These are phyloP conservation scores for Porosira glacialis DNA, from an alignment of 352 stramenopile species.

Conservation along the genomic window DNA sequence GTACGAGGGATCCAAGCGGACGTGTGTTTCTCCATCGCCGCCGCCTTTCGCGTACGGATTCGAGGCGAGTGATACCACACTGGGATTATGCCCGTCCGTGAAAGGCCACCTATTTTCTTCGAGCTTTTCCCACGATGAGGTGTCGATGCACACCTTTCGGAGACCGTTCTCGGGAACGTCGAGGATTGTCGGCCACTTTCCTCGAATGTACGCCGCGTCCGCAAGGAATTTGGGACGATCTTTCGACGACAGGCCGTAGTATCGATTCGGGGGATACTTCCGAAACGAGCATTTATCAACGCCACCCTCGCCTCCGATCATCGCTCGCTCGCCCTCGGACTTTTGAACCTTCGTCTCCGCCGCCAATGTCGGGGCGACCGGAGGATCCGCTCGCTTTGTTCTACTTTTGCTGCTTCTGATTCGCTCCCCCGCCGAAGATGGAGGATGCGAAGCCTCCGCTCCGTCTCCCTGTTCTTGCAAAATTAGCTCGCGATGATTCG, in stretches of 20 bases:
- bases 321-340: too few species aligned
- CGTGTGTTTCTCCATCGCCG: conserved; percentile 19
- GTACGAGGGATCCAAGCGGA: conserved; percentile 31
- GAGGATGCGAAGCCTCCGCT: too few species aligned
- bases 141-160: conserved; percentile 48
- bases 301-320: too few species aligned
- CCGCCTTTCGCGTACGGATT: conserved; percentile 20
- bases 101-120: conserved; percentile 53
- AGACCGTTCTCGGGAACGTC: conserved; percentile 22
- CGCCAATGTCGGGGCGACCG: too few species aligned
- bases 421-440: too few species aligned
- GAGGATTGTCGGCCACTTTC: conserved; percentile 60
- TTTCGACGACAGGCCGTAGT: conserved; percentile 47
- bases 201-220: conserved; percentile 69
- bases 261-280: conserved; percentile 63
- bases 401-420: too few species aligned
- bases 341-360: too few species aligned
- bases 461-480: too few species aligned
- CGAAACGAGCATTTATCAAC: conserved; percentile 65
- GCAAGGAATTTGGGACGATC: conserved; percentile 58
- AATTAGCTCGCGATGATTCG: too few species aligned
- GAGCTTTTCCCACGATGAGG: conserved; percentile 44
- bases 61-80: conserved; percentile 56
- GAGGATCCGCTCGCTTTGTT: too few species aligned
- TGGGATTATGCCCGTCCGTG: conserved; percentile 78